Base-by-base conservation (phyloP, 208 protist species). In the Strigomonas culicis region DNA sequence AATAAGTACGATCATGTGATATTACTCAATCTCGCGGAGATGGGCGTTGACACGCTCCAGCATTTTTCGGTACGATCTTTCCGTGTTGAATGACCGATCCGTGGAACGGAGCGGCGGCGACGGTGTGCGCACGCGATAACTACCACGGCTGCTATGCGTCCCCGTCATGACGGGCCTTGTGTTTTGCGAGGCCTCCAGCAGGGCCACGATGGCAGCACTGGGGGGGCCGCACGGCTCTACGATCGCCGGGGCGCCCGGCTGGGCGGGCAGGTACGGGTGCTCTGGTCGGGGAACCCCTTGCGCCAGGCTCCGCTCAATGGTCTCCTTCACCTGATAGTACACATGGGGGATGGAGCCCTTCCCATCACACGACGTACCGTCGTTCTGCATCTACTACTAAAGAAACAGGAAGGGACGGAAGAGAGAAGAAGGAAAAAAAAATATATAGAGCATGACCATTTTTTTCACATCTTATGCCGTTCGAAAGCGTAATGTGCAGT, bases 341-440 rank as follows among this genome's bases (percentile, higher is more conserved):
- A 3, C n/a, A 3, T 49, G 8, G n/a, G 43, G 43, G n/a, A 24
- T 49, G 43, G 10, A 21, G n/a, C 8, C n/a, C n/a, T 49, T n/a
- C n/a, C n/a, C n/a, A n/a, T n/a, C n/a, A n/a, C n/a, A n/a, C n/a
- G n/a, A n/a, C 7, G 34, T 39, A 10, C 10, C 7, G 34, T 39
- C 34, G 34, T 39, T 13, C 34, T 39, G 34, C 34, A 39, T 39
- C 34, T 39, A n/a, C n/a, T 6, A 39, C 22, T 57, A n/a, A 46
- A 46, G 39, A 10, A 10, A n/a, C 39, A 46, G 17, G 17, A 10
- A 17, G 17, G 11, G 39, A 46, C 17, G 31, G 36, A n/a, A 63
- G 11, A 32, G 30, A 63, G 25, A 63, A 63, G n/a, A 51, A 51
- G 17, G 50, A 51, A 51, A 51, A 51, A 51, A 34, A 55, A 55